Evolutionary conservation across 257 asterid species (phyloP).

Genomic region (Gentiana dahurica): DNA sequence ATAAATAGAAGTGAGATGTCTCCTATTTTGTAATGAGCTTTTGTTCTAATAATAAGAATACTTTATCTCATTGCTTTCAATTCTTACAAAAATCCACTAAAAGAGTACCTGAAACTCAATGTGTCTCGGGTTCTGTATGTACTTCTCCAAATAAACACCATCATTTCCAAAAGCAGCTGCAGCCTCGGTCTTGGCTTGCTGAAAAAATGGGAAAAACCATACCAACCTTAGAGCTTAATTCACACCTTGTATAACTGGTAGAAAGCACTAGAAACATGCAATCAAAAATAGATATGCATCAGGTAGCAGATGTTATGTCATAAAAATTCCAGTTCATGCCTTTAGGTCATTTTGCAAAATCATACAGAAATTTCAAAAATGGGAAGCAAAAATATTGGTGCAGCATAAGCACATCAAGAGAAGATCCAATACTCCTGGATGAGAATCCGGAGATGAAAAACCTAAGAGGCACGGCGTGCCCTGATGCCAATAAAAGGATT

Average conservation of each 20-base stretch:
- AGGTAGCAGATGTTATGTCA: background rate
- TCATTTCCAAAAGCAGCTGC: slow-evolving; percentile 99
- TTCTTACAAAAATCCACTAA: too few relatives aligned
- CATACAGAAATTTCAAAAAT: background rate
- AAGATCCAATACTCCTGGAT: background rate
- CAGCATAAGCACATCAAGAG: background rate
- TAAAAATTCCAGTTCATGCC: background rate
- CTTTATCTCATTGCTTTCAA: too few relatives aligned
- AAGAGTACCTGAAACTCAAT: slow-evolving; percentile 52
- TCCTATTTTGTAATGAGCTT: too few relatives aligned
- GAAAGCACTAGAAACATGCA: background rate
- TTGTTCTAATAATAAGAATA: too few relatives aligned
- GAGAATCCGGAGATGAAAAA: background rate
- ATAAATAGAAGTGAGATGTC: too few relatives aligned
- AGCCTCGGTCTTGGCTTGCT: slow-evolving; percentile 85
- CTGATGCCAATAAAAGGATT: background rate
- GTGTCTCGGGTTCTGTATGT: slow-evolving; percentile 89
- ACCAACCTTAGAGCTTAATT: slow-evolving; percentile 3
- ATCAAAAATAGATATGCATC: background rate
- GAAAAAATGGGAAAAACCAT: slow-evolving; percentile 4
- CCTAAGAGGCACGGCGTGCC: background rate
- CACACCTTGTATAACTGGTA: background rate
- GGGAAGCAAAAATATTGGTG: background rate
- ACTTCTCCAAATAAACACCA: slow-evolving; percentile 96
- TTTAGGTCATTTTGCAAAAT: background rate